Evolutionary conservation across 208 protist genomes (phyloP).

Genomic region (Blechomonas ayalai): DNA sequence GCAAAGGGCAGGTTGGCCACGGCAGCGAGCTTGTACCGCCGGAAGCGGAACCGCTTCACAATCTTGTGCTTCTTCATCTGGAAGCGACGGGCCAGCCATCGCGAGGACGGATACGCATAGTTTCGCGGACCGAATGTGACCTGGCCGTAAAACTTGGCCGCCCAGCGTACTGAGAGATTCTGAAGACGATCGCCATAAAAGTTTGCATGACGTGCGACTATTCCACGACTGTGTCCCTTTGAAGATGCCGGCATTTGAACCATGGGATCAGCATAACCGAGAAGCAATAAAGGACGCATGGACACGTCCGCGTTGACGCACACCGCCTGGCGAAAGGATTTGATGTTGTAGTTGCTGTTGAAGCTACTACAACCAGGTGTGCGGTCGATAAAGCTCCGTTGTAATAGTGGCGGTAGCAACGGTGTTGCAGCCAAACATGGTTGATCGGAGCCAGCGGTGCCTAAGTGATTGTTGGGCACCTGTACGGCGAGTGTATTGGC

Average conservation of each 20-base stretch:
- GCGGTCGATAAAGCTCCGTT: conserved; percentile 62
- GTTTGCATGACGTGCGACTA: conserved; percentile 1
- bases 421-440: too few relatives aligned
- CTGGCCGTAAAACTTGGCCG: conserved; percentile 79
- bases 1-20: conserved; percentile 87
- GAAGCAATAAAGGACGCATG: conserved; percentile 44
- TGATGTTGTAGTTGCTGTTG: conserved; percentile 37
- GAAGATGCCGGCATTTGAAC: not conserved
- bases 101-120: conserved; percentile 81
- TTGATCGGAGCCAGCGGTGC: too few relatives aligned
- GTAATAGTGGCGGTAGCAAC: conserved; percentile 21
- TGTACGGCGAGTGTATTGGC: too few relatives aligned
- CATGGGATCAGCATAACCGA: conserved; percentile 3
- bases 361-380: conserved; percentile 33
- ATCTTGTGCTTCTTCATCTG: conserved; percentile 89
- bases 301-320: conserved; percentile 62
- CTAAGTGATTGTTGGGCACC: too few relatives aligned
- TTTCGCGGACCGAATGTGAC: conserved; percentile 81
- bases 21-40: conserved; percentile 85
- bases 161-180: conserved; percentile 65
- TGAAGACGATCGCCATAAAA: conserved; percentile 35
- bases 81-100: conserved; percentile 81
- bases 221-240: not conserved
- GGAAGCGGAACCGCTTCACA: conserved; percentile 84
- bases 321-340: conserved; percentile 56